Base-by-base conservation (phyloP, 169 alveolate genomes). In the Babesia bigemina region DNA sequence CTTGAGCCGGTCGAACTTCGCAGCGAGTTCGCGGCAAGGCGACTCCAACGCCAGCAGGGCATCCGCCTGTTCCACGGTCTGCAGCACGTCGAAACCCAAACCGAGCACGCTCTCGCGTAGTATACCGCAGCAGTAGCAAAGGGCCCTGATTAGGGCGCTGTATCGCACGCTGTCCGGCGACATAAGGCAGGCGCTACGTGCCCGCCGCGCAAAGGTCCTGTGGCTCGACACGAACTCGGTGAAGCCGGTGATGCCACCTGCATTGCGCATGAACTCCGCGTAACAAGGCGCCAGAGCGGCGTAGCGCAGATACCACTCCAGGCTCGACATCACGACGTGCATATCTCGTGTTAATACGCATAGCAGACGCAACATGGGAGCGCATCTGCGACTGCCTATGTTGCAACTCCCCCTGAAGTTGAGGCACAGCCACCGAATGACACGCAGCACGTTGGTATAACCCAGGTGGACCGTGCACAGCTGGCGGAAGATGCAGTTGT, bases 281-380 rank as follows among this genome's bases (percentile, higher is more conserved):
- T 67, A 67, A 0, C 29, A 21, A 8, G 76, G 65, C 0, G 45
- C 49, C 28, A 67, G 49, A 2, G 57, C 55, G 0, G 22, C 44
- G 24, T 50, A 44, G 39, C 45, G 76, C 55, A 67, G 4, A 22
- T 42, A 67, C 63, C 76, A 67, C 58, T 67, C 76, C 33, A 67
- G 33, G 45, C 29, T 29, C 2, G 39, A 36, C 9, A 67, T 10
- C 19, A 52, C 10, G 21, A 29, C 52, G 39, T 67, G 39, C 63
- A 67, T 49, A 6, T 67, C 76, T 6, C 65, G 11, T 4, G 65
- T 29, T 33, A 67, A 55, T 4, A 22, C 2, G 39, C 48, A 39
- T 2, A 67, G 45, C 52, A 50, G 36, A 8, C 63, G 67, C 36
- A 67, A 6, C 4, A 55, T 33, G 39, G 50, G 45, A 22, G 50